These are phyloP conservation scores for Pichia norvegensis DNA, from an alignment of 1,139 yeast genomes.

Conservation along the genomic window DNA sequence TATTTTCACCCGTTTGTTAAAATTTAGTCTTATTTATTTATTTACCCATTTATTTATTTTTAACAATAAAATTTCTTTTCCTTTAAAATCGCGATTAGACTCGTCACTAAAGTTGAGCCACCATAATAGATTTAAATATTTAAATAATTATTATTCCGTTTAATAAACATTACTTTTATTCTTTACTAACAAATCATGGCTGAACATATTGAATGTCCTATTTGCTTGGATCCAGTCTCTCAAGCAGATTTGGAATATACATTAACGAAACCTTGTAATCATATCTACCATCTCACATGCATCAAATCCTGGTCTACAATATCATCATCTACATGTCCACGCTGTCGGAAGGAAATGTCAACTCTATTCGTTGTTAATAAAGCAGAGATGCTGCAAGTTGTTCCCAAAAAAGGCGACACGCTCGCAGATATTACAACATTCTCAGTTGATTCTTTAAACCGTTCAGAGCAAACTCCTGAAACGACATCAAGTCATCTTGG, in stretches of 20 bases:
- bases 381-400: neutral
- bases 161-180: too few relatives aligned
- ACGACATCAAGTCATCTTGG: neutral
- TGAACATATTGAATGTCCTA: conserved; percentile 10
- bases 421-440: conserved; percentile 2
- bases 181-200: neutral
- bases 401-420: conserved; percentile 7
- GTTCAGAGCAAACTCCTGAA: neutral
- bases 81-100: too few relatives aligned
- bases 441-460: neutral
- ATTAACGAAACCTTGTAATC: conserved; percentile 13
- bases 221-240: conserved; percentile 12
- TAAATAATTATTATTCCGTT: too few relatives aligned
- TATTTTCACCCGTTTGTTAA: too few relatives aligned
- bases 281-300: conserved; percentile 13
- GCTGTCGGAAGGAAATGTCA: conserved; percentile 11
- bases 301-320: conserved; percentile 12
- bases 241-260: conserved; percentile 3
- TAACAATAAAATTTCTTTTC: too few relatives aligned
- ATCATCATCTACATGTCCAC: conserved; percentile 15
- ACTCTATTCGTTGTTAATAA: conserved; percentile 1
- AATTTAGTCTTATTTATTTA: too few relatives aligned
- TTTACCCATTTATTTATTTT: too few relatives aligned
- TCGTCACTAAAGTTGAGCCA: too few relatives aligned
- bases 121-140: too few relatives aligned